Percentiles rank a stretch among this genome's conserved stretches.
Conservation (phyloP, 345 rosid species). For the Gossypium thurberi region DNA sequence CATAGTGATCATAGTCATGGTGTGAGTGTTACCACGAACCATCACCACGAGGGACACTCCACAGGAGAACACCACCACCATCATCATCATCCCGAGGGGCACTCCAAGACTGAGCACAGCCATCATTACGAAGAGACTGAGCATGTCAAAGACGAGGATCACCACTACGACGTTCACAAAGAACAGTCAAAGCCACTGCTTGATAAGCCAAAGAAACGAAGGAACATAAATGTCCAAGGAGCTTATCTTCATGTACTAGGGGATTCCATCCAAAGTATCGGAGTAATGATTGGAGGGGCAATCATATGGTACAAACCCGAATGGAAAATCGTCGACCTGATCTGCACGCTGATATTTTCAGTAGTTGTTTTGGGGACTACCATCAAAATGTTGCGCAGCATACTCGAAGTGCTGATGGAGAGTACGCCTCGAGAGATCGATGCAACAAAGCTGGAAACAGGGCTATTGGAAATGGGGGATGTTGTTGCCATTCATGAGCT, state of each 20-base stretch:
- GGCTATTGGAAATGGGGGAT: constrained; percentile 13
- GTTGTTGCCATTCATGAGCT: constrained; percentile 17
- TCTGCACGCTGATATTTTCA: constrained; percentile 18
- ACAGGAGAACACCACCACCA: constrained; percentile 5
- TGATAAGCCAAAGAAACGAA: constrained; percentile 9
- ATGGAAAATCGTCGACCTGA: constrained; percentile 17
- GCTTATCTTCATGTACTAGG: constrained; percentile 21
- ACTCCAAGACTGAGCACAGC: constrained; percentile 4
- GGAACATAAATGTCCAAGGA: constrained; percentile 15
- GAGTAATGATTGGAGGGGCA: constrained; percentile 20
- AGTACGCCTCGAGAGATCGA: constrained; percentile 21
- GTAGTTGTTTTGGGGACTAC: constrained; percentile 16
- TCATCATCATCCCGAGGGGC: constrained; percentile 10
- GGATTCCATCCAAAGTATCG: constrained; percentile 17
- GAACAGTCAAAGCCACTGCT: constrained; percentile 9
- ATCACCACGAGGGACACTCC: constrained; percentile 5
- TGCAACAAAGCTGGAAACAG: constrained; percentile 16
- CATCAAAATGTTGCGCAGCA: constrained; percentile 12
- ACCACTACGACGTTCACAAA: neutral
- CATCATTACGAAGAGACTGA: neutral
- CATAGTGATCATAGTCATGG: constrained; percentile 18
- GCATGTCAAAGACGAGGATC: neutral
- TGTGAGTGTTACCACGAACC: constrained; percentile 1
- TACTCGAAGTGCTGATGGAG: constrained; percentile 18
- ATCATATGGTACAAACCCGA: constrained; percentile 14